phyloP scores from a whole-genome alignment of 352 stramenopile species.

The Phytophthora macrochlamydospora region DNA sequence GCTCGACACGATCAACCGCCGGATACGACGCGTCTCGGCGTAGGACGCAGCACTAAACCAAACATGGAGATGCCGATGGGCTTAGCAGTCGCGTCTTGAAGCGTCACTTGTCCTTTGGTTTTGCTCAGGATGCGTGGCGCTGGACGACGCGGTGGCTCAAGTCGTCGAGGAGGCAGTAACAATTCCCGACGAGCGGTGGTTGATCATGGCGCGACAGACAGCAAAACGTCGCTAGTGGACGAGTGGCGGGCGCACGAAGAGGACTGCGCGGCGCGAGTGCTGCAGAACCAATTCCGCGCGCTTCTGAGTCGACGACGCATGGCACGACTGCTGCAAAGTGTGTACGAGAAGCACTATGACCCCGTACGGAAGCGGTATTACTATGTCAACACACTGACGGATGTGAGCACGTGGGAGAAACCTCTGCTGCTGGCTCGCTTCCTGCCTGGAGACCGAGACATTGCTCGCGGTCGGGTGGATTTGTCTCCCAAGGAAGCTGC shows the following conservation, averaged over 20 bases:
- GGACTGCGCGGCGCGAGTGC: conserved; percentile 45
- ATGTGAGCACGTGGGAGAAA: conserved; percentile 65
- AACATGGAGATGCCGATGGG: conserved; percentile 20
- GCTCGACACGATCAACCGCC: conserved; percentile 63
- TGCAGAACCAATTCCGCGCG: conserved; percentile 47
- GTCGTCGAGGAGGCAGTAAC: conserved; percentile 21
- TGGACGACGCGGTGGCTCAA: conserved; percentile 25
- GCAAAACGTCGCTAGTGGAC: conserved; percentile 46
- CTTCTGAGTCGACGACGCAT: conserved; percentile 53
- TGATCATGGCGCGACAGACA: conserved; percentile 13
- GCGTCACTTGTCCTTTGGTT: conserved; percentile 11
- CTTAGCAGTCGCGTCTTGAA: conserved; percentile 20
- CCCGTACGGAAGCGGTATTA: conserved; percentile 61
- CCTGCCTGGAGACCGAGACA: conserved; percentile 26
- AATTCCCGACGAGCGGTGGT: conserved; percentile 30
- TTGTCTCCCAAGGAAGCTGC: conserved; percentile 43
- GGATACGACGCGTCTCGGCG: conserved; percentile 49
- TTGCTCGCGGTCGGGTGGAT: conserved; percentile 21
- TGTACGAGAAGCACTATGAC: conserved; percentile 73
- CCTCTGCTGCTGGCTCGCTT: conserved; percentile 53
- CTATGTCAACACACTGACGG: conserved; percentile 73
- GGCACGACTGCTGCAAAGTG: conserved; percentile 34
- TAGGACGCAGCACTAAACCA: background rate
- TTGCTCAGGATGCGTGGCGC: conserved; percentile 26
- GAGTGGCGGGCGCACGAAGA: conserved; percentile 71